Evolutionary conservation across 1,284 basidiomycete species (phyloP), one percentile per base, ranked within the genome.

Genomic region (Phellopilus nigrolimitatus): DNA sequence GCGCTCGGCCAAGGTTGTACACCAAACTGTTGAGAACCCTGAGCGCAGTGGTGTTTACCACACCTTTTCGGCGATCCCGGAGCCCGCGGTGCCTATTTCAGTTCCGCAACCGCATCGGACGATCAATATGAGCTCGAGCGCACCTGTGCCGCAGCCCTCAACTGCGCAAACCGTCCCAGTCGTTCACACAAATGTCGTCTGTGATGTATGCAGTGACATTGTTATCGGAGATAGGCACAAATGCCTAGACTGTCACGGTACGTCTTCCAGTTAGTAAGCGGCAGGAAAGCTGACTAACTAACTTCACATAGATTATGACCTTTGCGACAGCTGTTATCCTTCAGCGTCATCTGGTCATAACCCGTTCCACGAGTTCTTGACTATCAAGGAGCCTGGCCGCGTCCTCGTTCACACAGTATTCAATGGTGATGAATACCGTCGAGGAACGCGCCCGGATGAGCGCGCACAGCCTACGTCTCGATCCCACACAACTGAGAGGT

Each of bases 161-260:
- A 4, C 46, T 39, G 8, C 24, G 12, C 19, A 8, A 44, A 31
- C 44, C 36, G 28, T 19, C 27, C 47, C 44, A 15, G 39, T 53
- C n/a, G 58, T 66, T 4, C 73, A 75, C 56, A 47, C 25, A 17
- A 72, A 74, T 22, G 69, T 84, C 12, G 51, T 69, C 4, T 87
- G 84, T 58, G 83, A 90, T 62, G 59, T 59, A 9, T 90, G 87
- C 64, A 60, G 72, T 3, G 58, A 66, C 7, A 73, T 66, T 4
- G 69, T 88, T 28, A 68, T 76, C 45, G 87, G 86, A 12, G 62
- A 79, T 51, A 75, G 88, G 39, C 79, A 86, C 65, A 89, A 88
- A 64, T 89, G 86, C 57, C 66, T 88, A 13, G 84, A 88, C 59
- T 89, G 86, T 63, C 69, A 73, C 45, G 72, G 84, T 84, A 61